Evolutionary conservation across 805 yeast species (phyloP), one percentile per base, ranked within the genome.

Genomic region (Millerago galiae): DNA sequence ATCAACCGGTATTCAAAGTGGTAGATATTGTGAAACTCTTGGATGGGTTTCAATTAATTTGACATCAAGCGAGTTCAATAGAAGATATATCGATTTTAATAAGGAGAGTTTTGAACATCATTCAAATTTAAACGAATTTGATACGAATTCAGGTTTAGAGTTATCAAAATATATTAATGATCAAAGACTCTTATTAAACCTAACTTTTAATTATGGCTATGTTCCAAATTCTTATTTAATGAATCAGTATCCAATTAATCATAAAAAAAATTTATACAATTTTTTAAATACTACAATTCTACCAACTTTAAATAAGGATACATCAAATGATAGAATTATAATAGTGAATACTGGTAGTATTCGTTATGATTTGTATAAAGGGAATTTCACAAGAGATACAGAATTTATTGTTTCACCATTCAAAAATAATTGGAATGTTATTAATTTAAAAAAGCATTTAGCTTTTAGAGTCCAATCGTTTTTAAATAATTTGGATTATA

Each of bases 21-120:
- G 98, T 0, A 69, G 96, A 38, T 91, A 85, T 58, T 77, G 95
- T 56, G 98, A 91, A 59, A 91, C 98, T 0, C 74, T 85, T n/a
- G 98, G 98, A 0, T 91, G 89, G 73, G 61, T 83, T 11, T 77
- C 95, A 21, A 64, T 88, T 17, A 67, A 72, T 46, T 40, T 60
- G 25, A 46, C 64, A n/a, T 46, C 46, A n/a, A 45, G 55, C 3
- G 62, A 34, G 2, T 75, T 74, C 47, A 57, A 71, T 31, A 72
- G 98, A 54, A 70, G 81, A 18, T 90, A 91, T 62, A 75, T 90
- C 45, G 98, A 90, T 58, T 89, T 89, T 67, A 89, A 82, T 60
- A 59, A 73, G 15, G 72, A 76, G 44, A 83, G 95, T 12, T 83
- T 91, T 51, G 58, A 74, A 44, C 70, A 72, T 51, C 98, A 90